Evolutionary conservation across 2,329 filamentous ascomycete genomes (phyloP).

Genomic region (Claviceps quebecensis): DNA sequence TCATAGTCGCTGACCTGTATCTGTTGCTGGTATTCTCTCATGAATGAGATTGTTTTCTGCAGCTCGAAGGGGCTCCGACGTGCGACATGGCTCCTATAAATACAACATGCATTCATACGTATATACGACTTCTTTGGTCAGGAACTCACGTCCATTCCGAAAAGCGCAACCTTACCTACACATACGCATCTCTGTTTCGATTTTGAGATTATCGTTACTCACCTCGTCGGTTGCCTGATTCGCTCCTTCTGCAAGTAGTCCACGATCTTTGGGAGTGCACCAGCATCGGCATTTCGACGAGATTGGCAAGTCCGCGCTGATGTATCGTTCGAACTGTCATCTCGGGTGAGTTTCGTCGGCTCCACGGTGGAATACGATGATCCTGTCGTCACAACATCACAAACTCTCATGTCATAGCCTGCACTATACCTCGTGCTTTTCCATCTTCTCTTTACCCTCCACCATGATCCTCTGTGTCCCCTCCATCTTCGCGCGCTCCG

Average conservation of each 20-base stretch:
- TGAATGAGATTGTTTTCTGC: no score
- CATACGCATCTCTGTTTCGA: neutral
- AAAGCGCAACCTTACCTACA: neutral
- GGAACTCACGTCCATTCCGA: neutral
- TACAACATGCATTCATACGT: no score
- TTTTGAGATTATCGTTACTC: neutral
- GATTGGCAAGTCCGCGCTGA: no score
- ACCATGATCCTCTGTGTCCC: slow-evolving; percentile 6
- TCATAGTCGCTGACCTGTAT: no score
- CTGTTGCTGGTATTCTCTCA: no score
- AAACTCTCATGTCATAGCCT: neutral
- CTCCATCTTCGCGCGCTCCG: slow-evolving; percentile 18
- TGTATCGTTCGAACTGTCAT: no score
- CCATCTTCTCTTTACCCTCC: slow-evolving; percentile 10
- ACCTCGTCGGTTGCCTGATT: neutral
- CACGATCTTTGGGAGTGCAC: neutral
- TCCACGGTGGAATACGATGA: no score
- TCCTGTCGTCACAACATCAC: no score
- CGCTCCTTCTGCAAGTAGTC: neutral
- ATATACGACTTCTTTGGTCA: neutral
- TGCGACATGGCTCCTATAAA: no score
- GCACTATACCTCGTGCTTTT: neutral
- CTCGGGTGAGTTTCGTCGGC: no score
- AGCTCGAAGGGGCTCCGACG: no score
- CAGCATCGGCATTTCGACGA: no score